Conservation (phyloP, 306 rosid species). For the Abrus pulchellus region DNA sequence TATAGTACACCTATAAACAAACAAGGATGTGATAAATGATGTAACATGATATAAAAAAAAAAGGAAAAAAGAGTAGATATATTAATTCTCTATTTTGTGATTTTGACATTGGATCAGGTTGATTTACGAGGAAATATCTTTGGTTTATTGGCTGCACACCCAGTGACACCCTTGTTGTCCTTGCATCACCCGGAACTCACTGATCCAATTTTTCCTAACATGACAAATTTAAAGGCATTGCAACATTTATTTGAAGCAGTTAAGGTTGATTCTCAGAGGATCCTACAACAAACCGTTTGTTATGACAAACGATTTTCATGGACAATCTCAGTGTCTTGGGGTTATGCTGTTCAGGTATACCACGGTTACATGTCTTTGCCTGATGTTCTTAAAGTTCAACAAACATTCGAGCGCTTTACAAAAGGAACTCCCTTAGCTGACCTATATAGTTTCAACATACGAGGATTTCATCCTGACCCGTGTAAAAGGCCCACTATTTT, state of each 20-base stretch:
- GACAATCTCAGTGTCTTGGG: conserved; percentile 83
- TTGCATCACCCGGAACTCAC: conserved; percentile 66
- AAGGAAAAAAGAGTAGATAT: neutral
- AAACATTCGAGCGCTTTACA: conserved; percentile 65
- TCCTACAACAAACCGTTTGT: conserved; percentile 74
- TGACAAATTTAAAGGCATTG: conserved; percentile 60
- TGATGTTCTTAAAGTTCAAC: conserved; percentile 55
- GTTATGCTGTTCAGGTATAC: conserved; percentile 73
- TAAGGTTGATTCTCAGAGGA: conserved; percentile 65
- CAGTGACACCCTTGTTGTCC: conserved; percentile 70
- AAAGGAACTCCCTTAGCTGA: conserved; percentile 33
- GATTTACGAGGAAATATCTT: conserved; percentile 68
- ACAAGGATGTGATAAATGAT: no score
- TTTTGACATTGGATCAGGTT: conserved; percentile 53
- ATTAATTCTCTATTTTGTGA: neutral
- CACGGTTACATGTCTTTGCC: conserved; percentile 56
- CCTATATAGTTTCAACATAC: conserved; percentile 55
- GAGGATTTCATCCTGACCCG: conserved; percentile 53
- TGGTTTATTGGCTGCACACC: conserved; percentile 81
- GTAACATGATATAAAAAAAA: no score
- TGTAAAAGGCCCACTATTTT: conserved; percentile 69
- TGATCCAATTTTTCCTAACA: conserved; percentile 75
- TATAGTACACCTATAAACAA: no score
- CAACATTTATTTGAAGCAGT: conserved; percentile 64
- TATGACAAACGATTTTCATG: conserved; percentile 72